Percentiles rank a stretch among this genome's conserved stretches.
These are phyloP conservation scores for Ettlia oleoabundans DNA, from an alignment of 139 green algal genomes.

Conservation along the genomic window DNA sequence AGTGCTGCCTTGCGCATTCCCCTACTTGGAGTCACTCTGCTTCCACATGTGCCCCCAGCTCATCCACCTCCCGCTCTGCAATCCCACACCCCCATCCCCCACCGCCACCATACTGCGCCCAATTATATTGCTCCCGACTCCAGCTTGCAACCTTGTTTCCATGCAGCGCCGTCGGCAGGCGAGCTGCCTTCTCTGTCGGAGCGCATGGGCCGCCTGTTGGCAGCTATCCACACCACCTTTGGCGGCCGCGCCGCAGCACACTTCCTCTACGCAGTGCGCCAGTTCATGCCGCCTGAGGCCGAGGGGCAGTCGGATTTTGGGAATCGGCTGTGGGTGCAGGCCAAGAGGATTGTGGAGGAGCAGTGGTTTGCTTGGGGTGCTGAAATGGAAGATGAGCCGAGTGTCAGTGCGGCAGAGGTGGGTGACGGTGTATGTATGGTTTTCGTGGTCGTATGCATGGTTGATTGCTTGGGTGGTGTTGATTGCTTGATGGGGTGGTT, in stretches of 20 bases:
- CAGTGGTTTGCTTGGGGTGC: constrained; percentile 10
- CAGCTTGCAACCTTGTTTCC: too few relatives aligned
- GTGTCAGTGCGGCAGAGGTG: neutral
- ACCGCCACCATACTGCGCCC: too few relatives aligned
- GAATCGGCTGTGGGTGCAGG: neutral
- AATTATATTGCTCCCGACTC: too few relatives aligned
- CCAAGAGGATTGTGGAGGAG: neutral
- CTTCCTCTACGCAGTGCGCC: constrained; percentile 10
- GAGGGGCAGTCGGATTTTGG: neutral
- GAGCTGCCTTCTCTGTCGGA: neutral
- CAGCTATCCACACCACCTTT: neutral
- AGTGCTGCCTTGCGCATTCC: too few relatives aligned
- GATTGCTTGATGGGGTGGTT: too few relatives aligned
- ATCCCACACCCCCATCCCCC: too few relatives aligned
- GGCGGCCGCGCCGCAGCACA: neutral
- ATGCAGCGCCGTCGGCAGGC: neutral
- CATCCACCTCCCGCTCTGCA: too few relatives aligned
- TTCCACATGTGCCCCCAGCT: too few relatives aligned
- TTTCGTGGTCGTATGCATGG: too few relatives aligned
- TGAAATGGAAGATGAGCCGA: neutral
- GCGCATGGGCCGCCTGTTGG: constrained; percentile 29
- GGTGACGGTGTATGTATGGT: neutral
- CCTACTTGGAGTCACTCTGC: too few relatives aligned
- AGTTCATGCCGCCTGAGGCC: neutral
- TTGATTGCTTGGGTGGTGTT: too few relatives aligned